These are phyloP conservation scores for Debaryomyces nepalensis DNA, from an alignment of 1,139 yeast species.

Conservation along the genomic window DNA sequence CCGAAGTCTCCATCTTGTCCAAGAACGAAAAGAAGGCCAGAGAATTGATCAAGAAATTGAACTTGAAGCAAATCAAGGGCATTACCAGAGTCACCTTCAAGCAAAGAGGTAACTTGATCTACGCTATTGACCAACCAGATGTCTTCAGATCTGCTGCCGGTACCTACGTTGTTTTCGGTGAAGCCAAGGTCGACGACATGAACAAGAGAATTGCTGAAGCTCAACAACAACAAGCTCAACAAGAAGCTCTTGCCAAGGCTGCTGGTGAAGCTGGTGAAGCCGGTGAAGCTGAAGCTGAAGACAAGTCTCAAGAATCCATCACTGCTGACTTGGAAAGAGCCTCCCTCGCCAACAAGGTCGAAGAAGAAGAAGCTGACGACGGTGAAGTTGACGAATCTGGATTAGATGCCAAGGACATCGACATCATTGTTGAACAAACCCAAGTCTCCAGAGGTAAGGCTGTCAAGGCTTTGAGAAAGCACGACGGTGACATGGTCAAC, in stretches of 20 bases:
- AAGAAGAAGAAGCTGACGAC: conserved; percentile 62
- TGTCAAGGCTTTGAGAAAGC: conserved; percentile 83
- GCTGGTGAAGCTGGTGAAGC: conserved; percentile 37
- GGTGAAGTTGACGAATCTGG: conserved; percentile 81
- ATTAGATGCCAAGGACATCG: conserved; percentile 76
- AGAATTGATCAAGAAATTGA: conserved; percentile 85
- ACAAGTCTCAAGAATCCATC: conserved; percentile 74
- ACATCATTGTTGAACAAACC: conserved; percentile 87
- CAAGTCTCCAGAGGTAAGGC: conserved; percentile 89
- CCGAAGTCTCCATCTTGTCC: conserved; percentile 82
- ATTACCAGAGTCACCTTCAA: conserved; percentile 95
- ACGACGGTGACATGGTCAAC: conserved; percentile 93
- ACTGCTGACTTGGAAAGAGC: conserved; percentile 91
- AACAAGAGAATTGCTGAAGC: conserved; percentile 79
- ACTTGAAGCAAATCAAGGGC: conserved; percentile 89
- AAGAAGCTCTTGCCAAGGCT: conserved; percentile 72
- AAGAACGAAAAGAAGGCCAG: conserved; percentile 97
- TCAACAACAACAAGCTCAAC: conserved; percentile 47
- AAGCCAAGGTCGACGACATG: conserved; percentile 93
- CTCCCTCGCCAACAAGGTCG: conserved; percentile 51
- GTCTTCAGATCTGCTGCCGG: conserved; percentile 95
- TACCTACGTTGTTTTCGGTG: conserved; percentile 96
- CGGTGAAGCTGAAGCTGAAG: conserved; percentile 25
- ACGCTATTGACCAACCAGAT: conserved; percentile 93
- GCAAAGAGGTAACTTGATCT: conserved; percentile 90